Evolutionary conservation across 768 basidiomycete genomes (phyloP), one percentile per base, ranked within the genome.

Genomic region (Russula olivacea): DNA sequence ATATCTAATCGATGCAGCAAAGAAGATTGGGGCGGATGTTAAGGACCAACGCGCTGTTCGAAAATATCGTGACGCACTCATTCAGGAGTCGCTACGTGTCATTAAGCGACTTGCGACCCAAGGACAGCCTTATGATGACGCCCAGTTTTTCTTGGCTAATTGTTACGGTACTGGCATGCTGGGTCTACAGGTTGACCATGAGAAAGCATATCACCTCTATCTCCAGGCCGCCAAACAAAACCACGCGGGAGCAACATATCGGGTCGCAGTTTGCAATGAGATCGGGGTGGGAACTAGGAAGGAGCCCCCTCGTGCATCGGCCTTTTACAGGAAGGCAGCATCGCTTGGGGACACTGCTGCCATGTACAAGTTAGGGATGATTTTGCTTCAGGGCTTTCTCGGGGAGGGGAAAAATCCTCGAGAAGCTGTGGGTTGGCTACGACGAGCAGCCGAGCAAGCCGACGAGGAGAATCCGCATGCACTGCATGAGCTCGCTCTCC

Each of bases 351-450:
- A 98, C 73, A 98, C 96, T 0, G 87, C 96, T 30, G 97, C 94
- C 3, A 99, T 98, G 97, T 98, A 97, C 79, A 98, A 98, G 74
- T 85, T 99, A n/a, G 94, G 94, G n/a, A 95, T 97, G 88, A 90
- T 98, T 66, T 81, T 97, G 34, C 80, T 98, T 23, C 83, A 91
- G 40, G 96, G 95, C 12, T 75, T 85, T 17, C 80, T 98, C 5
- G 88, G 86, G 28, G 92, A 95, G 73, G 83, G 81, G 60, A 86
- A 83, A 66, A 97, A 97, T 72, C 86, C 86, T 1, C 84, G 94
- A 36, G 97, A 99, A 72, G 95, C 94, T 7, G 84, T 96, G 67
- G 88, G 86, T 61, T 99, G 97, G 97, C 79, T 99, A 60, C 88
- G 89, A 68, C 84, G 94, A 25, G 97, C 97, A 1, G 95, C 94